These are phyloP conservation scores for Echinosophora koreensis DNA, from an alignment of 306 rosid species.

Conservation along the genomic window DNA sequence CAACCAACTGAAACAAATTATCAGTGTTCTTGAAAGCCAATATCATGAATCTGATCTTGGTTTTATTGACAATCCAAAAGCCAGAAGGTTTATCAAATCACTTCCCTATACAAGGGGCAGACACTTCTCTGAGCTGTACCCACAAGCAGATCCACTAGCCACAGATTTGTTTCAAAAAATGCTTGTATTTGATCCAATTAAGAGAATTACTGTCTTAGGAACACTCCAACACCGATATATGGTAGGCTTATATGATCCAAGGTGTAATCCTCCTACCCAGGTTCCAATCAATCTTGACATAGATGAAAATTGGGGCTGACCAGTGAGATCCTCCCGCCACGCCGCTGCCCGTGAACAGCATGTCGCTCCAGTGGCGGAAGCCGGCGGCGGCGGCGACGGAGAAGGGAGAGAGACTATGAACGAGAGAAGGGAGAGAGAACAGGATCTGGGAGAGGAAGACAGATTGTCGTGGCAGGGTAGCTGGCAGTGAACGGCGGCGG, in stretches of 20 bases:
- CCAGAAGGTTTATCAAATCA: slow-evolving; percentile 67
- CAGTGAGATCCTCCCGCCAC: too few species aligned
- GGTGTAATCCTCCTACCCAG: slow-evolving; percentile 60
- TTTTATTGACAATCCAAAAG: slow-evolving; percentile 72
- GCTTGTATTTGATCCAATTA: slow-evolving; percentile 84
- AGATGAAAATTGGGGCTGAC: slow-evolving; percentile 63
- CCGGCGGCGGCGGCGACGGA: too few species aligned
- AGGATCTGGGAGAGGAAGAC: too few species aligned
- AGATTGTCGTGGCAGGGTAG: too few species aligned
- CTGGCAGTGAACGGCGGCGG: too few species aligned
- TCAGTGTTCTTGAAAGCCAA: slow-evolving; percentile 82
- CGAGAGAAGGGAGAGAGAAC: too few species aligned
- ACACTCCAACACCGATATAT: slow-evolving; percentile 92
- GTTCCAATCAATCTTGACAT: slow-evolving; percentile 77
- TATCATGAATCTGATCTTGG: slow-evolving; percentile 60
- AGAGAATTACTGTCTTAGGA: slow-evolving; percentile 75
- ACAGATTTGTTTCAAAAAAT: slow-evolving; percentile 82
- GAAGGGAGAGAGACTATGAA: too few species aligned
- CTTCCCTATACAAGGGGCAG: slow-evolving; percentile 66
- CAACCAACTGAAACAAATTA: slow-evolving; percentile 76
- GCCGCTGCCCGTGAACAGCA: too few species aligned
- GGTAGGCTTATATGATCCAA: slow-evolving; percentile 70
- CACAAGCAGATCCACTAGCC: slow-evolving; percentile 84
- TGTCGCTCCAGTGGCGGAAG: too few species aligned
- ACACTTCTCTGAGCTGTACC: slow-evolving; percentile 67